phyloP scores from a whole-genome alignment of 2,329 filamentous ascomycete species.

The Diaporthe batatas region DNA sequence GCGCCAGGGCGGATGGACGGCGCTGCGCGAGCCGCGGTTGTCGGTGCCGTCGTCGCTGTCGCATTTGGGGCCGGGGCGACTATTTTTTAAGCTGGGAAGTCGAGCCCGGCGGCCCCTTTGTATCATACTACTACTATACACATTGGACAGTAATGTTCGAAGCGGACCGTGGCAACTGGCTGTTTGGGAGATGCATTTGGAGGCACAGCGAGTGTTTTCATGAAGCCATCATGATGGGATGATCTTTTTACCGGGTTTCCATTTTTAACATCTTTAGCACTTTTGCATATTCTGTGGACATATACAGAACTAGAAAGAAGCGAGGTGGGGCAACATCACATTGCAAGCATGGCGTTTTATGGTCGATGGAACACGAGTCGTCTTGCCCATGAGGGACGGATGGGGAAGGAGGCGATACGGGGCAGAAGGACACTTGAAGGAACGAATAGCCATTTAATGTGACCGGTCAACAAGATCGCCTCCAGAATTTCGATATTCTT shows the following conservation, averaged over 20 bases:
- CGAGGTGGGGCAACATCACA: not conserved
- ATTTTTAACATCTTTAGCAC: conserved; percentile 7
- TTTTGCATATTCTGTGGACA: conserved; percentile 26
- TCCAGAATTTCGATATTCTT: not conserved
- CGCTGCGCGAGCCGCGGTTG: not conserved
- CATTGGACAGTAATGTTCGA: conserved; percentile 3
- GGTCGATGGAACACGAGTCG: conserved; percentile 4
- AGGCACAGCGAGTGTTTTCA: conserved; percentile 21
- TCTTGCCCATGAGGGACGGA: not conserved
- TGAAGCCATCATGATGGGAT: conserved; percentile 24
- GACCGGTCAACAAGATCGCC: not conserved
- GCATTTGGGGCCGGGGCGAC: conserved; percentile 35
- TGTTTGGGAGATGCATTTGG: not conserved
- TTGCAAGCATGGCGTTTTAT: conserved; percentile 29
- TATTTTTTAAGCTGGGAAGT: conserved; percentile 1
- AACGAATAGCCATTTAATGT: conserved; percentile 1
- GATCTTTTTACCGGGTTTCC: not conserved
- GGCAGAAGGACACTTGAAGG: not conserved
- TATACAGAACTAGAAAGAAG: conserved; percentile 14
- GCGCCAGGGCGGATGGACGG: conserved; percentile 11
- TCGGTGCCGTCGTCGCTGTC: conserved; percentile 28
- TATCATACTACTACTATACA: not conserved
- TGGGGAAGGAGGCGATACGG: not conserved
- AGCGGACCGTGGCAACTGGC: not conserved
- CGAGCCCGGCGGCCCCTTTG: not conserved